Percentiles rank a stretch among this genome's conserved stretches.
phyloP scores from a whole-genome alignment of 371 early-diverging fungal genomes.

The Smittium mucronatum region DNA sequence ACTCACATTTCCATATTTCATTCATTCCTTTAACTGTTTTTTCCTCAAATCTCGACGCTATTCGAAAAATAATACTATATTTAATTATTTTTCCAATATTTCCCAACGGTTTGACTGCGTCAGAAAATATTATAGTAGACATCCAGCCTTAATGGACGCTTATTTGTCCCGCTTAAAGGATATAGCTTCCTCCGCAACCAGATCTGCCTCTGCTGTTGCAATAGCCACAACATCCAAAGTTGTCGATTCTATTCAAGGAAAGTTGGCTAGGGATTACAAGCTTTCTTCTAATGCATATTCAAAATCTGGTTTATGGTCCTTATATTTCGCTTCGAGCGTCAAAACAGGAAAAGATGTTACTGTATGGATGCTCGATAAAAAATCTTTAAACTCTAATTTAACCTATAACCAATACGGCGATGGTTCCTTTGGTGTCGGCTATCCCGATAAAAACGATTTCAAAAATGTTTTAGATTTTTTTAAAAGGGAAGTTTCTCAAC shows the following conservation, averaged over 20 bases:
- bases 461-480: background rate
- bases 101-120: too few species aligned
- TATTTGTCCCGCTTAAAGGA: conserved; percentile 27
- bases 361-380: conserved; percentile 58
- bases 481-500: conserved; percentile 28
- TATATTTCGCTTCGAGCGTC: conserved; percentile 15
- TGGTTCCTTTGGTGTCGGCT: background rate
- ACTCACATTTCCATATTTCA: too few species aligned
- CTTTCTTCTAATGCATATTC: conserved; percentile 9
- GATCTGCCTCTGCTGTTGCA: background rate
- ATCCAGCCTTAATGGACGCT: too few species aligned
- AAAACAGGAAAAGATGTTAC: conserved; percentile 17
- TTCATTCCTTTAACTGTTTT: too few species aligned
- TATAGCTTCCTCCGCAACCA: conserved; percentile 25
- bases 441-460: background rate
- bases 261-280: conserved; percentile 24
- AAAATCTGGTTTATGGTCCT: conserved; percentile 23
- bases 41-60: too few species aligned
- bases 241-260: conserved; percentile 21
- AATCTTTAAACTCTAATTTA: conserved; percentile 40
- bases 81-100: too few species aligned
- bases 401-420: conserved; percentile 15
- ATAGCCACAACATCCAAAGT: background rate
- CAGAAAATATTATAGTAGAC: too few species aligned
- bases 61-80: too few species aligned